These are phyloP conservation scores for Russula olivacea DNA, from an alignment of 768 basidiomycete genomes.

Conservation along the genomic window DNA sequence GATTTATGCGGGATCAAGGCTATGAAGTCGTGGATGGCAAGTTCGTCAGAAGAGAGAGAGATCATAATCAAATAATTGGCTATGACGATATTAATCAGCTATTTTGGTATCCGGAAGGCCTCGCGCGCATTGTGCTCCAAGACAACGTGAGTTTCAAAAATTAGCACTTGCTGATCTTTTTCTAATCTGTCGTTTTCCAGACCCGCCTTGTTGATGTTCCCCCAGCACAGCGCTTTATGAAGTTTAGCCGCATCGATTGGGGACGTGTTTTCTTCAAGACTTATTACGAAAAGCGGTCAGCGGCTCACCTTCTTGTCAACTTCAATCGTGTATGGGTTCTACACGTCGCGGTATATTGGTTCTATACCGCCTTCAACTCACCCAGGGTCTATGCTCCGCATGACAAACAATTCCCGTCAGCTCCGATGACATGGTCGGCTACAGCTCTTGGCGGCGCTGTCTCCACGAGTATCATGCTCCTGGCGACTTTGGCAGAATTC, in stretches of 20 bases:
- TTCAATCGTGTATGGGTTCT: slow-evolving; percentile 99
- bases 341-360: slow-evolving; percentile 91
- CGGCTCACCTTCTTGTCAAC: slow-evolving; percentile 91
- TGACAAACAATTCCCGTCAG: slow-evolving; percentile 59
- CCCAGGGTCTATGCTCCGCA: slow-evolving; percentile 82
- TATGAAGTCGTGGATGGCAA: slow-evolving; percentile 95
- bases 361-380: slow-evolving; percentile 97
- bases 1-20: slow-evolving; percentile 94
- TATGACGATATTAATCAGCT: slow-evolving; percentile 99
- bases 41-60: slow-evolving; percentile 89
- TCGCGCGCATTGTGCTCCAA: slow-evolving; percentile 82
- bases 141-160: slow-evolving; percentile 62
- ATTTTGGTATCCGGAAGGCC: slow-evolving; percentile 99
- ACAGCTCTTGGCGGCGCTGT: slow-evolving; percentile 95
- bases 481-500: slow-evolving; percentile 91
- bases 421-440: slow-evolving; percentile 93
- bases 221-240: slow-evolving; percentile 90
- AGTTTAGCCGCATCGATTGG: slow-evolving; percentile 90
- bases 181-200: slow-evolving; percentile 35
- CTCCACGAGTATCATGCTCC: slow-evolving; percentile 88
- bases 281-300: slow-evolving; percentile 93
- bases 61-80: slow-evolving; percentile 95
- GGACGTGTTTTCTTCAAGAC: slow-evolving; percentile 97
- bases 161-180: neutral
- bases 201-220: slow-evolving; percentile 88